Base-by-base conservation (phyloP, 176 grass and related monocot species). In the Paspalum vaginatum region DNA sequence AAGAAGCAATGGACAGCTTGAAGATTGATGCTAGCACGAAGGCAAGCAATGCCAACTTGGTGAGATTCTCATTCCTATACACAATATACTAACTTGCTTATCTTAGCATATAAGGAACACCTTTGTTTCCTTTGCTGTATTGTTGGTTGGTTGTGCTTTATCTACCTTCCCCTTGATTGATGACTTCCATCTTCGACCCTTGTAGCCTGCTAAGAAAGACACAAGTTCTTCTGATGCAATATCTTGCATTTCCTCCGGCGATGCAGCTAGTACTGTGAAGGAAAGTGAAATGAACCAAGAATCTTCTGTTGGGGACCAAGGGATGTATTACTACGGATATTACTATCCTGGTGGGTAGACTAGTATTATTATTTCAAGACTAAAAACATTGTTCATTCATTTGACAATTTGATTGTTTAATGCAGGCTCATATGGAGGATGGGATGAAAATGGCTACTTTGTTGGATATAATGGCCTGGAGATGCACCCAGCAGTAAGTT, bases 181-280 rank as follows among this genome's bases (percentile, higher is more conserved):
- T 85, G 45, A 49, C 40, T 93, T 85, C 82, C 59, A 18, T 82
- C 20, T 66, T 66, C 44, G 53, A 58, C 65, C 24, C 89, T 87
- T 70, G 52, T 78, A 97, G 91, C 76, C 81, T 84, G 58, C 70
- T 77, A 80, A 58, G 16, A 94, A 94, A 91, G 89, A 75, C 22
- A 82, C 76, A 68, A 83, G 83, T 88, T 89, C 89, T 75, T 88
- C 91, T 49, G 91, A 86, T 90, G 82, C 85, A 78, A 70, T 79
- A 88, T 94, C 87, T 44, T 97, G 94, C 87, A 79, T 97, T 86
- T 91, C 91, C 74, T 94, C 91, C 44, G 85, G 72, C 9, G 88
- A 91, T 79, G 86, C 88, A 78, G 60, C 88, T 70, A 91, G 83
- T 61, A 90, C 74, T 74, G 76, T 82, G 39, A 94, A 89, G 84